Evolutionary conservation across 164 flowering plant genomes (phyloP).

Genomic region (Umbilicus rupestris): DNA sequence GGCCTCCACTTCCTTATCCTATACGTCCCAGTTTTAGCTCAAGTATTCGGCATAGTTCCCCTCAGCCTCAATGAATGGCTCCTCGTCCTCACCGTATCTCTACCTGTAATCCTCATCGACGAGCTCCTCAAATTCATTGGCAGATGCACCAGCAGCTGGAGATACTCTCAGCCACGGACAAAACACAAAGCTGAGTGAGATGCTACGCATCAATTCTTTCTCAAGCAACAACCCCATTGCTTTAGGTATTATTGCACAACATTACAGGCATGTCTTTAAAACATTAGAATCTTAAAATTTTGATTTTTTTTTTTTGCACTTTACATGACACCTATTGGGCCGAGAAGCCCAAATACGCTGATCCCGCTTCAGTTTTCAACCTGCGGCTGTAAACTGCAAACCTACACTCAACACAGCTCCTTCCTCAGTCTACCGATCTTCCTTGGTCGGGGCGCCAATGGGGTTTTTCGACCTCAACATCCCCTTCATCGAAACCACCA

Average conservation of each 20-base stretch:
- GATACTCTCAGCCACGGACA: conserved; percentile 11
- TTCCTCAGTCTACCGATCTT: not conserved
- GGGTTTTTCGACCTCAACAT: conserved; percentile 60
- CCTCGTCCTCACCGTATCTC: conserved; percentile 51
- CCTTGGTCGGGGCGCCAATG: conserved; percentile 17
- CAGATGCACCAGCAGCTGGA: conserved; percentile 33
- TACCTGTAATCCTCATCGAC: conserved; percentile 68
- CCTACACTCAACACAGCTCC: not conserved
- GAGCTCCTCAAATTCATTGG: conserved; percentile 70
- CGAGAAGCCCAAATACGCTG: no score
- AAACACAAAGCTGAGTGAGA: conserved; percentile 29
- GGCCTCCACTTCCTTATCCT: conserved; percentile 75
- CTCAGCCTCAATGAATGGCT: conserved; percentile 80
- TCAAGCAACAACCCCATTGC: no score
- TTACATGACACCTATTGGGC: no score
- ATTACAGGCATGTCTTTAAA: no score
- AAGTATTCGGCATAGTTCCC: conserved; percentile 77
- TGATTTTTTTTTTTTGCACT: no score
- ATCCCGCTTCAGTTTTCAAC: no score
- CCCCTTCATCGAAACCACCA: conserved; percentile 35
- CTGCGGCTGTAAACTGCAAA: not conserved
- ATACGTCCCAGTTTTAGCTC: conserved; percentile 73
- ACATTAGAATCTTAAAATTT: no score
- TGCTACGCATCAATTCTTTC: no score
- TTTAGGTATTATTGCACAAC: no score